phyloP scores from a whole-genome alignment of 805 yeast species.

The Saturnispora silvae region DNA sequence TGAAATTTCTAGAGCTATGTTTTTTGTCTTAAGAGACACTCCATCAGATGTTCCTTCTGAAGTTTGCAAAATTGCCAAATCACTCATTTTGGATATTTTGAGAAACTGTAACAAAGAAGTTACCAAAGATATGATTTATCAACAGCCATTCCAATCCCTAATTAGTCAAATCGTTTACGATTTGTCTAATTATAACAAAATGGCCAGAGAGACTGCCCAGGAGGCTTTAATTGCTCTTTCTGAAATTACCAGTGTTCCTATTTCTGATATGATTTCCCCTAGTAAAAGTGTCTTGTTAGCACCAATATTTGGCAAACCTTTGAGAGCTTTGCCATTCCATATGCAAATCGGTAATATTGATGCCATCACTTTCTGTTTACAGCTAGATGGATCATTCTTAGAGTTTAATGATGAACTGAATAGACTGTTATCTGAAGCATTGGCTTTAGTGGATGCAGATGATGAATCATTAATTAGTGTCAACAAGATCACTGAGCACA shows the following conservation, averaged over 20 bases:
- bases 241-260: constrained; percentile 56
- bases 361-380: constrained; percentile 87
- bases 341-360: constrained; percentile 98
- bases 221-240: constrained; percentile 57
- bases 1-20: constrained; percentile 76
- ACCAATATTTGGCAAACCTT: constrained; percentile 94
- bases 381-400: constrained; percentile 69
- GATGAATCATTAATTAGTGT: constrained; percentile 90
- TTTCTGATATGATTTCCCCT: constrained; percentile 68
- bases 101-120: constrained; percentile 54
- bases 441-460: constrained; percentile 94
- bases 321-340: constrained; percentile 93
- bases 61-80: constrained; percentile 63
- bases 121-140: constrained; percentile 49
- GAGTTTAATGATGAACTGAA: constrained; percentile 84
- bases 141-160: constrained; percentile 69
- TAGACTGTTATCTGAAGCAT: constrained; percentile 76
- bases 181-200: constrained; percentile 75
- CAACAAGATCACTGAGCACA: constrained; percentile 73
- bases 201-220: constrained; percentile 76
- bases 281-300: constrained; percentile 75
- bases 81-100: constrained; percentile 53
- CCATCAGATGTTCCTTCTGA: constrained; percentile 78
- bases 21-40: constrained; percentile 84
- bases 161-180: constrained; percentile 89